These are phyloP conservation scores for Akanthomyces uredinophilus DNA, from an alignment of 2,329 filamentous ascomycete genomes.

Conservation along the genomic window DNA sequence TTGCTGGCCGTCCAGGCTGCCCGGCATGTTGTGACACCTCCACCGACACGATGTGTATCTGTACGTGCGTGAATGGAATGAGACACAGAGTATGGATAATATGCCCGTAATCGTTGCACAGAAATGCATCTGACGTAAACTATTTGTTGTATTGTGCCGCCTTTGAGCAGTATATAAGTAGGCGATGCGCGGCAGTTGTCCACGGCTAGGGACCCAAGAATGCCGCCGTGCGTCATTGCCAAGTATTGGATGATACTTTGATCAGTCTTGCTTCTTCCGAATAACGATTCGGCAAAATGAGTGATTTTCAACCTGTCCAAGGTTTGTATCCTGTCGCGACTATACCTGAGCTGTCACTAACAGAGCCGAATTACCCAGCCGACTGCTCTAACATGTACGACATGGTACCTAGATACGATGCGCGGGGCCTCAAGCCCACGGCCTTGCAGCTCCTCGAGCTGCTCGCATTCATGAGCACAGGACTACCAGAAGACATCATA, in stretches of 20 bases:
- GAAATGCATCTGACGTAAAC: background rate
- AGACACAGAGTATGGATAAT: background rate
- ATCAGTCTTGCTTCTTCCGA: background rate
- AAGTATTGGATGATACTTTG: no score
- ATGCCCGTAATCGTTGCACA: background rate
- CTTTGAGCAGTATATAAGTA: background rate
- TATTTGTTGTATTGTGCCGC: background rate
- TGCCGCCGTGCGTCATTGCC: no score
- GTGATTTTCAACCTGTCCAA: background rate
- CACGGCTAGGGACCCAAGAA: no score
- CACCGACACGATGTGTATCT: background rate
- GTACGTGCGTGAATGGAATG: background rate
- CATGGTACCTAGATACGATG: background rate
- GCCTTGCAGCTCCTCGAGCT: slow-evolving; percentile 8
- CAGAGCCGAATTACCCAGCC: background rate
- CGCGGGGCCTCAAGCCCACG: background rate
- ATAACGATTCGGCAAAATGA: background rate
- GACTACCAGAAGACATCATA: slow-evolving; percentile 3
- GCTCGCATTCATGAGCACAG: background rate
- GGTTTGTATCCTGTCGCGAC: background rate
- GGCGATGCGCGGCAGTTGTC: background rate
- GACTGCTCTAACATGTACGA: background rate
- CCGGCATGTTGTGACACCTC: background rate
- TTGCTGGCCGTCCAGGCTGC: background rate
- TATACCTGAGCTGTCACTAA: background rate